Evolutionary conservation across 1,139 yeast genomes (phyloP).

Genomic region (Saccharomyces hybrid): DNA sequence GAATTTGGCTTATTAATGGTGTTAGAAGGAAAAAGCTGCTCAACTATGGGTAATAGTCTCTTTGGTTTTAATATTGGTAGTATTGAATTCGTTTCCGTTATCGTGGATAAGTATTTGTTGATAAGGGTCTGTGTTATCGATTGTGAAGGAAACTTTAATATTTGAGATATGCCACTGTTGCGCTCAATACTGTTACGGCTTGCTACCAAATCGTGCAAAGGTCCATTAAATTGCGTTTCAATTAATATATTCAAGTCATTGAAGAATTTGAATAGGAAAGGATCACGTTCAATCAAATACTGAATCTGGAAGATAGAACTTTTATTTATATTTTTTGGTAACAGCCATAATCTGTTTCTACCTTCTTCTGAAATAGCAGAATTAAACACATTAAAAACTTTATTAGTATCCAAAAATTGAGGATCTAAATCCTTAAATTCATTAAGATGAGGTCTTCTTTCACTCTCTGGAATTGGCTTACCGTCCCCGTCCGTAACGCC

Average conservation of each 20-base stretch:
- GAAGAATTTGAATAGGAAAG: background rate
- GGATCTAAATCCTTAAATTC: constrained; percentile 5
- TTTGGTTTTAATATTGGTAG: constrained; percentile 21
- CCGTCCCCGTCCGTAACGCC: background rate
- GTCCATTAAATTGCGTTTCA: background rate
- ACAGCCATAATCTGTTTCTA: background rate
- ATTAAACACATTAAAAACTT: constrained; percentile 1
- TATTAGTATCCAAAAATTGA: constrained; percentile 2
- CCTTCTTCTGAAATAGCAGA: background rate
- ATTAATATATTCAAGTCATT: background rate
- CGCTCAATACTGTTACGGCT: background rate
- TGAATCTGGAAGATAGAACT: background rate
- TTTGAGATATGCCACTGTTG: background rate
- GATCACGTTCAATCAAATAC: background rate
- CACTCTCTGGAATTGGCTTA: background rate
- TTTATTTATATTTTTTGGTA: background rate
- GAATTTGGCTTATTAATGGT: constrained; percentile 6
- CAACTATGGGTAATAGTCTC: constrained; percentile 13
- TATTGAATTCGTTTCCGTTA: constrained; percentile 16
- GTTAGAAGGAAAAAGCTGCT: constrained; percentile 17
- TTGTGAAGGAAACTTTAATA: constrained; percentile 17
- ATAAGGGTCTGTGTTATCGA: constrained; percentile 14
- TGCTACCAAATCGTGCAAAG: background rate
- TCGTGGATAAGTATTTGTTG: constrained; percentile 14
- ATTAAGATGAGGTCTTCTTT: background rate